Evolutionary conservation across 345 rosid genomes (phyloP).

Genomic region (Reutealis trisperma): DNA sequence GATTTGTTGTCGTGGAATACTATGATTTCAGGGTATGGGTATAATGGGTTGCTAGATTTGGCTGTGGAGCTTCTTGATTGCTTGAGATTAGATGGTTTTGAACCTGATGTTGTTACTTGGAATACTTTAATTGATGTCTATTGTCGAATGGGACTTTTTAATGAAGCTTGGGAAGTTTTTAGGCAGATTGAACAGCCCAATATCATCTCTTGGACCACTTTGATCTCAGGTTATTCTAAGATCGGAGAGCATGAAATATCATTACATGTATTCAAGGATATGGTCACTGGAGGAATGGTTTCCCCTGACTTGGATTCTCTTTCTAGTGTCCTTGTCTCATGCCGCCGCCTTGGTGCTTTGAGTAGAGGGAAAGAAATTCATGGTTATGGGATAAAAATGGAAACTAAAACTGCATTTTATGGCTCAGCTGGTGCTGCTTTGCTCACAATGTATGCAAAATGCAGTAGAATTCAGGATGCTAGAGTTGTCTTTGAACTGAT

Average conservation of each 20-base stretch:
- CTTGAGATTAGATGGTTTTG: conserved; percentile 32
- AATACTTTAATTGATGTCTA: conserved; percentile 41
- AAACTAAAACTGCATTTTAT: conserved; percentile 23
- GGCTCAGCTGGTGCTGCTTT: conserved; percentile 40
- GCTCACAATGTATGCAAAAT: conserved; percentile 41
- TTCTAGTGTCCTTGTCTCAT: conserved; percentile 29
- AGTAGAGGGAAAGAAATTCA: conserved; percentile 38
- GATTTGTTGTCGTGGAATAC: conserved; percentile 48
- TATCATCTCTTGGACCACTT: conserved; percentile 43
- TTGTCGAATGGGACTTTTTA: conserved; percentile 37
- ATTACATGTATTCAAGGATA: conserved; percentile 28
- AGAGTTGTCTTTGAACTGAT: background rate
- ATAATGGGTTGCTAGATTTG: conserved; percentile 28
- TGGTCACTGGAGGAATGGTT: conserved; percentile 24
- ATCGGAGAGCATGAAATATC: conserved; percentile 29
- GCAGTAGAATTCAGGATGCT: background rate
- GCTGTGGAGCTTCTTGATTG: conserved; percentile 27
- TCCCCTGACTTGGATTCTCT: conserved; percentile 21
- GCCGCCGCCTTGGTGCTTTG: conserved; percentile 33
- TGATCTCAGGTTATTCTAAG: conserved; percentile 38
- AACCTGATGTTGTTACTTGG: conserved; percentile 43
- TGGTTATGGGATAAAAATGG: conserved; percentile 36
- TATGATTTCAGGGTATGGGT: conserved; percentile 37
- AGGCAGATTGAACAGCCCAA: conserved; percentile 30
- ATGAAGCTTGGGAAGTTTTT: conserved; percentile 38